A percentile compares a stretch with the other conserved stretches of the same genome.
phyloP scores from a whole-genome alignment of 345 rosid genomes.

The Heritiera fomes region DNA sequence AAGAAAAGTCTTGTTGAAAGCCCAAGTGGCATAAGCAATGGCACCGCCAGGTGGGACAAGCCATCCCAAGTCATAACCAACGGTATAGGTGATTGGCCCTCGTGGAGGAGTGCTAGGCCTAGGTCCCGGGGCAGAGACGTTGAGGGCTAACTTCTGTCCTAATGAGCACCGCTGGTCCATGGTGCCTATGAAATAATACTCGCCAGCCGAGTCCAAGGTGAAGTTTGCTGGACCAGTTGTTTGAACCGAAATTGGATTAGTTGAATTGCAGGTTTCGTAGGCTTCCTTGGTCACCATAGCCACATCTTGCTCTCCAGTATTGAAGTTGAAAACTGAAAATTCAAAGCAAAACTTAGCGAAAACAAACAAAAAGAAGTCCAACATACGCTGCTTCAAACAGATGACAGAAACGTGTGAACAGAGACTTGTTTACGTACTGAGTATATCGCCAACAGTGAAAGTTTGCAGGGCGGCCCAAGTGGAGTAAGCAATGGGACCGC shows the following conservation, averaged over 20 bases:
- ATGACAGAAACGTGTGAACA: background rate
- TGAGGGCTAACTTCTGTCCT: slow-evolving; percentile 53
- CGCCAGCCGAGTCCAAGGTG: slow-evolving; percentile 42
- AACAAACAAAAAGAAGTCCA: background rate
- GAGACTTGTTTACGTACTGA: background rate
- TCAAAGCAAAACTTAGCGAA: background rate
- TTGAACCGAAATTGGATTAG: slow-evolving; percentile 27
- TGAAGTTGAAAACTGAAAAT: slow-evolving; percentile 54
- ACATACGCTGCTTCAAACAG: background rate
- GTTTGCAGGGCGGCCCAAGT: slow-evolving; percentile 4
- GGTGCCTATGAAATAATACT: slow-evolving; percentile 48
- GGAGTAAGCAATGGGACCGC: background rate
- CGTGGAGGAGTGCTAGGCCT: slow-evolving; percentile 20
- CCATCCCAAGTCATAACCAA: slow-evolving; percentile 46
- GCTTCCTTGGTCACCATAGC: slow-evolving; percentile 47
- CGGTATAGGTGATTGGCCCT: slow-evolving; percentile 32
- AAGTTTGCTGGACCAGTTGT: slow-evolving; percentile 42
- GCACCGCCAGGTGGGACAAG: slow-evolving; percentile 29
- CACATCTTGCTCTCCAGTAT: slow-evolving; percentile 46
- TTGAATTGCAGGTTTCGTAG: slow-evolving; percentile 40
- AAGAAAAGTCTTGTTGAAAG: slow-evolving; percentile 37
- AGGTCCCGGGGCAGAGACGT: slow-evolving; percentile 28
- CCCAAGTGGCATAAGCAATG: slow-evolving; percentile 39
- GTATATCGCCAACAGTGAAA: slow-evolving; percentile 9
- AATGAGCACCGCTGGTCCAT: slow-evolving; percentile 41